These are phyloP conservation scores for Dactylellina sp. DNA, from an alignment of 2,329 filamentous ascomycete genomes.

Conservation along the genomic window DNA sequence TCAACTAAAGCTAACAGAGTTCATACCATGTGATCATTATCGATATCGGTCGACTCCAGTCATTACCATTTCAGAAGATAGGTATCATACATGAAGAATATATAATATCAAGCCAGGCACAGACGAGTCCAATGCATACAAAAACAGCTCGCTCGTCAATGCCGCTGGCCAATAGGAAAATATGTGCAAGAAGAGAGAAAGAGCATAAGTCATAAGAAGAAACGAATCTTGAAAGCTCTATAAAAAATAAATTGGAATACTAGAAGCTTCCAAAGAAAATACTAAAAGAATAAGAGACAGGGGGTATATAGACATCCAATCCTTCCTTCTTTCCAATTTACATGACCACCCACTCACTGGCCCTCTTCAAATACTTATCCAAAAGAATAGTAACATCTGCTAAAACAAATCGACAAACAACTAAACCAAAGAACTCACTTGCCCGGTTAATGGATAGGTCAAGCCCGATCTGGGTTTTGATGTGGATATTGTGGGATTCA, in stretches of 20 bases:
- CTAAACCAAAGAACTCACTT: slow-evolving; percentile 97
- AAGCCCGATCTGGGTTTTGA: slow-evolving; percentile 89
- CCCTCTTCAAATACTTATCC: slow-evolving; percentile 96
- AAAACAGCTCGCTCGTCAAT: slow-evolving; percentile 3
- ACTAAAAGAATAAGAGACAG: slow-evolving; percentile 38
- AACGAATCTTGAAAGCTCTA: slow-evolving; percentile 14
- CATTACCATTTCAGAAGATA: slow-evolving; percentile 17
- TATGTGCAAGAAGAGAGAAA: slow-evolving; percentile 38
- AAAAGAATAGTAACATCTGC: slow-evolving; percentile 84
- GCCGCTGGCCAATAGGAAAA: neutral
- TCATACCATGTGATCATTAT: slow-evolving; percentile 23
- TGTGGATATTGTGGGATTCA: slow-evolving; percentile 87
- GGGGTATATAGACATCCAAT: slow-evolving; percentile 54
- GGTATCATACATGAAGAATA: slow-evolving; percentile 42
- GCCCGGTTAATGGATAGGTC: slow-evolving; percentile 93
- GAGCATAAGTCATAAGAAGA: slow-evolving; percentile 5
- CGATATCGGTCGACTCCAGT: slow-evolving; percentile 11
- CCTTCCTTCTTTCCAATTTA: slow-evolving; percentile 31
- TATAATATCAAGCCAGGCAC: neutral
- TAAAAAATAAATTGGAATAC: neutral
- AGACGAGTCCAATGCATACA: neutral
- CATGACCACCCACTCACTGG: slow-evolving; percentile 85
- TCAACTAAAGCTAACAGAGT: too few species aligned
- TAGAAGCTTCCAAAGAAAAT: slow-evolving; percentile 11
- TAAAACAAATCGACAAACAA: slow-evolving; percentile 93